Evolutionary conservation across 2,329 filamentous ascomycete species (phyloP), one percentile per base, ranked within the genome.

Genomic region (Scortechinia acanthostroma): DNA sequence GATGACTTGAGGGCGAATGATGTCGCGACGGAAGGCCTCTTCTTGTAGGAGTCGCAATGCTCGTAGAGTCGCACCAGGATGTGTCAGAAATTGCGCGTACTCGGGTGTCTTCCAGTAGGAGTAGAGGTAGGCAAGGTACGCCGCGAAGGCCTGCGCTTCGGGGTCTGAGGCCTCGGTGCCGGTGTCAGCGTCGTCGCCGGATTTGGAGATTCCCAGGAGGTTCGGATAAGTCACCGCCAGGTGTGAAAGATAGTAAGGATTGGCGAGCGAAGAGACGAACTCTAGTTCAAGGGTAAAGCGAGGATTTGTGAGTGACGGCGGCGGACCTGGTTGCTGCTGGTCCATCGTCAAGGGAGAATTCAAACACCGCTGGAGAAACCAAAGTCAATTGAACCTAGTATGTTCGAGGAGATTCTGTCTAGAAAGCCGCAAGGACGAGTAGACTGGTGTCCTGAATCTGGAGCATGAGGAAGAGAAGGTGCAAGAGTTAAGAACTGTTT

Each of bases 1-100:
- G 47, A 73, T 71, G 55, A 83, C 69, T 50, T 74, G 71, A 4
- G 78, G 77, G 19, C 68, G 67, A 46, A 82, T 68, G 46, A 83
- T 76, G 50, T 81, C 79, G 50, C 69, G 71, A 42, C 80, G 70
- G 59, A 84, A 83, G 14, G 64, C 64, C 52, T 83, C 77, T 56
- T 81, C 73, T 59, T 83, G 79, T 21, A 84, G 66, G 47, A 84
- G 57, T 50, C 81, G 74, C 45, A 84, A 66, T 46, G 76, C 74
- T 46, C 74, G 68, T 37, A 84, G 58, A 3, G 78, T 82, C 2
- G 78, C 76, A 16, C 76, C 78, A 3, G 80, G 80, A 55, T 82
- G 80, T 55, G 74, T 76, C 23, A 84, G 59, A 53, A 76, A 83
- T 51, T 73, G 76, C 19, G 74, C 66, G 53, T 83, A 84, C 51